Conservation (phyloP, 352 stramenopile species). For the Phytopythium kandeliae region DNA sequence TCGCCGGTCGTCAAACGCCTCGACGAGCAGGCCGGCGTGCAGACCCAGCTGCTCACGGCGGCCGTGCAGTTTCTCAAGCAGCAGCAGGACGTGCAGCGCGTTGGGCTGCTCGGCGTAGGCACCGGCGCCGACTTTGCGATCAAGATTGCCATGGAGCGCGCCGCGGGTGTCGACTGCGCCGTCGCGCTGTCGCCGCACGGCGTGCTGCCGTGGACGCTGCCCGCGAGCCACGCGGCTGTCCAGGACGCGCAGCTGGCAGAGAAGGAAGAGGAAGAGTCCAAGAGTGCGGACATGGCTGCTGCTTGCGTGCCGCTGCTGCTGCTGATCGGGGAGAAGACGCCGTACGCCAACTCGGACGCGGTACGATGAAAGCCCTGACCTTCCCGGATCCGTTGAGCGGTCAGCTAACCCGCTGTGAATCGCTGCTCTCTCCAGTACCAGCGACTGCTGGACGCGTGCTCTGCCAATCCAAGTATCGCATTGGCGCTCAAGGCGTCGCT, state of each 20-base stretch:
- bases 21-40: slow-evolving; percentile 9
- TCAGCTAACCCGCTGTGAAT: slow-evolving; percentile 1
- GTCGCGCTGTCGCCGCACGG: slow-evolving; percentile 71
- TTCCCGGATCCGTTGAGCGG: too few relatives aligned
- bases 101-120: slow-evolving; percentile 61
- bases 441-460: slow-evolving; percentile 34
- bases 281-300: slow-evolving; percentile 10
- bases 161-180: slow-evolving; percentile 45
- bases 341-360: slow-evolving; percentile 51
- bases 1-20: slow-evolving; percentile 10
- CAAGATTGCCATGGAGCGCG: slow-evolving; percentile 45
- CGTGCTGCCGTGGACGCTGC: slow-evolving; percentile 22
- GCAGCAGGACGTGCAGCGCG: slow-evolving; percentile 68
- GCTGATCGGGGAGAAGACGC: slow-evolving; percentile 58
- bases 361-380: too few relatives aligned
- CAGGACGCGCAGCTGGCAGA: neutral
- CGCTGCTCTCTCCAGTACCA: slow-evolving; percentile 31
- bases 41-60: slow-evolving; percentile 31
- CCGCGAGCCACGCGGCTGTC: neutral
- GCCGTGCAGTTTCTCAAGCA: slow-evolving; percentile 56
- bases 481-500: slow-evolving; percentile 34
- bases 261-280: slow-evolving; percentile 5
- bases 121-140: slow-evolving; percentile 65
- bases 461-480: slow-evolving; percentile 10
- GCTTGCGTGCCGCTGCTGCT: slow-evolving; percentile 48